Evolutionary conservation across 1,139 yeast species (phyloP), one percentile per base, ranked within the genome.

Genomic region (Saccharomyces pastorianus): DNA sequence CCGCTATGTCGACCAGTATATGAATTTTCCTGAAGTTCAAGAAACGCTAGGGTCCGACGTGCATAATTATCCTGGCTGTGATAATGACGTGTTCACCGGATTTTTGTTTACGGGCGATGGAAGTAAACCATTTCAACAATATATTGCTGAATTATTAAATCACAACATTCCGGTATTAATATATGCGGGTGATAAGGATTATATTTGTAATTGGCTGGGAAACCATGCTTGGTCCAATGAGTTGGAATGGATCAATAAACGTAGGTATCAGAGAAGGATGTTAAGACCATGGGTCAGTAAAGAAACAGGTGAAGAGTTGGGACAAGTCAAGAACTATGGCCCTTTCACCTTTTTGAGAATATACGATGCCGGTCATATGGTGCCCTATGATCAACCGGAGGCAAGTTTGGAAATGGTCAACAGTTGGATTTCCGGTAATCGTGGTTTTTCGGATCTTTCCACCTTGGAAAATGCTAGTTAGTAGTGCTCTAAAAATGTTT

Each of bases 41-140:
- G 82, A 79, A 60, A 93, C 90, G 47, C 77, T 93, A 56, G 99
- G 99, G 57, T 96, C 95, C 48, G 97, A 91, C 73, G 95, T 89
- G 56, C 93, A 86, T 53, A 71, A 75, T 51, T 93, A 84, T 72
- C 84, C 85, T 70, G 82, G 90, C 44, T 93, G 99, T 78, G 89
- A 88, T 76, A 81, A 84, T 68, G 93, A 86, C 64, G 80, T 88
- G 61, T 85, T 85, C 79, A 81, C 88, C 69, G 85, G 85, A 78
- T 91, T 91, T 71, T 69, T 85, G 65, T 83, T 88, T 69, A 88
- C 89, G 32, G 93, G 96, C 67, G 96, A 88, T 72, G 87, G 95
- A 93, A 86, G 86, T 95, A 85, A 85, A 71, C 93, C 95, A 51
- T 88, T 84, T 75, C 80, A 81, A 71, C 78, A 78, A 72, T 78